phyloP scores from a whole-genome alignment of 768 basidiomycete species.

The Pleurotus giganteus region DNA sequence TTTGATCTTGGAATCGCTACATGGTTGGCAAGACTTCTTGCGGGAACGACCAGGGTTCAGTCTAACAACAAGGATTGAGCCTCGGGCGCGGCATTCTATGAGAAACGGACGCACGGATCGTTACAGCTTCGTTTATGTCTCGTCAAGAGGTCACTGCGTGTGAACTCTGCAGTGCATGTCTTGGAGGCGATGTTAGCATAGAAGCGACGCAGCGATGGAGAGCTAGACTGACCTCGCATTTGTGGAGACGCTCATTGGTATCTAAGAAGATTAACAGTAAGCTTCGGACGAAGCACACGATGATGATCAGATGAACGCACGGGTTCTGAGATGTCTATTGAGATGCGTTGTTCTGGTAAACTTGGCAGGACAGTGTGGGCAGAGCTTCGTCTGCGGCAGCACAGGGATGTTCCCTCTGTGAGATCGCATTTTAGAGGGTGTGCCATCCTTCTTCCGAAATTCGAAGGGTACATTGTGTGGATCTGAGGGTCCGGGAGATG shows the following conservation, averaged over 20 bases:
- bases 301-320: slow-evolving; percentile 35
- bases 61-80: slow-evolving; percentile 18
- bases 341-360: slow-evolving; percentile 75
- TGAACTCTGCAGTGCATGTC: slow-evolving; percentile 70
- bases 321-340: slow-evolving; percentile 70
- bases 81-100: slow-evolving; percentile 2
- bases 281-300: not conserved
- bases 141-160: slow-evolving; percentile 69
- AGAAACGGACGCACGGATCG: slow-evolving; percentile 50
- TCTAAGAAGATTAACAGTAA: slow-evolving; percentile 34
- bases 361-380: slow-evolving; percentile 67
- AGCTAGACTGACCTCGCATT: slow-evolving; percentile 50
- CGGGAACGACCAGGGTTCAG: slow-evolving; percentile 54
- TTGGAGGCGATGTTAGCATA: slow-evolving; percentile 25
- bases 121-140: slow-evolving; percentile 73
- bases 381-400: slow-evolving; percentile 71
- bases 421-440: slow-evolving; percentile 42
- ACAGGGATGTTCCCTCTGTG: slow-evolving; percentile 65
- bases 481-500: slow-evolving; percentile 1
- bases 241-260: slow-evolving; percentile 63
- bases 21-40: slow-evolving; percentile 68
- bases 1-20: slow-evolving; percentile 73
- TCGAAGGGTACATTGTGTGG: slow-evolving; percentile 1
- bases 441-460: slow-evolving; percentile 23
- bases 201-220: not conserved